phyloP scores from a whole-genome alignment of 768 basidiomycete species.

The Boletus vermiculosoides region DNA sequence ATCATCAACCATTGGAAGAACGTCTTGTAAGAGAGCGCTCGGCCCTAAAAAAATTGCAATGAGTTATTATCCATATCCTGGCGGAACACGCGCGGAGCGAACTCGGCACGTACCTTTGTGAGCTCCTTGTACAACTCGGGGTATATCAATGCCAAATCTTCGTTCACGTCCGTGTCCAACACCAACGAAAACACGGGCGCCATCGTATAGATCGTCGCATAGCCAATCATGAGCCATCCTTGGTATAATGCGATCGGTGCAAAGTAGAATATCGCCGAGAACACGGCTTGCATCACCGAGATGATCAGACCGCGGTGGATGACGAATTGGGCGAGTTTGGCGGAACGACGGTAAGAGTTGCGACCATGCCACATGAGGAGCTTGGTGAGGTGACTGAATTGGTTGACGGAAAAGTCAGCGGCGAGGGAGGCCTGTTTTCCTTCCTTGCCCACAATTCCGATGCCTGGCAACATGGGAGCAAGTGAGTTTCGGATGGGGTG shows the following conservation, averaged over 20 bases:
- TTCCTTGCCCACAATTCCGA: conserved; percentile 99
- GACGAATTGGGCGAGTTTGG: conserved; percentile 97
- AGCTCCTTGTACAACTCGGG: conserved; percentile 98
- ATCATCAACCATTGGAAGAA: conserved; percentile 99
- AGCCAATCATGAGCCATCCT: conserved; percentile 96
- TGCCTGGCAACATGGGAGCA: conserved; percentile 46
- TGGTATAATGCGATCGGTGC: conserved; percentile 97
- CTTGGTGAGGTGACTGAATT: conserved; percentile 95
- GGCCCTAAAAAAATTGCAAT: conserved; percentile 59
- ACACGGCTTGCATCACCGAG: conserved; percentile 96
- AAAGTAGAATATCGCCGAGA: conserved; percentile 90
- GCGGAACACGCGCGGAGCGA: not conserved
- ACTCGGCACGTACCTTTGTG: conserved; percentile 64
- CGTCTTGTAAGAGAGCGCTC: conserved; percentile 93
- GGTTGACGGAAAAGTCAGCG: conserved; percentile 96
- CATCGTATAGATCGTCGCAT: conserved; percentile 97
- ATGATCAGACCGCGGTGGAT: conserved; percentile 97
- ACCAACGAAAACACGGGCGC: conserved; percentile 98
- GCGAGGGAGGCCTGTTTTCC: conserved; percentile 99
- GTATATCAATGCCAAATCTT: conserved; percentile 91
- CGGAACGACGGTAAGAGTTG: conserved; percentile 96
- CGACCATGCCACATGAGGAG: conserved; percentile 98
- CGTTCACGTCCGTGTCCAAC: conserved; percentile 91
- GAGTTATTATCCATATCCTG: not conserved
- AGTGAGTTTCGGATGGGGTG: not conserved